Evolutionary conservation across 75 land plant species (phyloP), one percentile per base, ranked within the genome.

Genomic region (Pinus tabuliformis): DNA sequence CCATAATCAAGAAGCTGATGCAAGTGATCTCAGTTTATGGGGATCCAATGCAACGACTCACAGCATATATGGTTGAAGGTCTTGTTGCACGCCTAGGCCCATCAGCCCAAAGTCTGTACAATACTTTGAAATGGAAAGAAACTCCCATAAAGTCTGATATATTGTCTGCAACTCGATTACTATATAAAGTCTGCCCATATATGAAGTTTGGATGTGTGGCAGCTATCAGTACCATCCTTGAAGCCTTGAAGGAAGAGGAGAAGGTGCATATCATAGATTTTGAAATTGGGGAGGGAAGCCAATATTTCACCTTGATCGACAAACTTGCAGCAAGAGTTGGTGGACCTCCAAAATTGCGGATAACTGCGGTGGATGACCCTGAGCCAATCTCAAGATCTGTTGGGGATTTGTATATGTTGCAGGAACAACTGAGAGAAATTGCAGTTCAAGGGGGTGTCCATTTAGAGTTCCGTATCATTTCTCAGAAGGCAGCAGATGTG

Each of bases 261-360:
- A 80, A 64, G 70, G 57, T 92, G n/a, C 95, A 90, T 78, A 79
- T 92, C 15, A 65, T 92, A 26, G 95, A 92, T 76, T 92, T 92
- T 68, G 85, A 90, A 57, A 76, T 90, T 52, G 89, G 93, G 18
- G 73, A 82, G 15, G 95, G 89, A 11, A 76, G 54, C 18, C 95
- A 92, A 79, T 86, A 84, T 78, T 72, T 65, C 33, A 57, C 86
- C 57, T 82, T 92, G 45, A 58, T 90, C 65, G 85, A 86, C 70
- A 81, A 85, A 11, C 79, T 90, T 54, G 84, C 82, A 14, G 59
- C 57, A 62, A 81, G 83, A 63, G 75, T 59, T 56, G 75, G 72
- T 15, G 76, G 85, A 28, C 80, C 84, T 1, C 60, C 82, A 1
- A 33, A 75, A 39, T 16, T 91, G 24, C 77, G 75, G 45, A 81